These are phyloP conservation scores for Cladophialophora yegresii DNA, from an alignment of 2,329 filamentous ascomycete species.

Conservation along the genomic window DNA sequence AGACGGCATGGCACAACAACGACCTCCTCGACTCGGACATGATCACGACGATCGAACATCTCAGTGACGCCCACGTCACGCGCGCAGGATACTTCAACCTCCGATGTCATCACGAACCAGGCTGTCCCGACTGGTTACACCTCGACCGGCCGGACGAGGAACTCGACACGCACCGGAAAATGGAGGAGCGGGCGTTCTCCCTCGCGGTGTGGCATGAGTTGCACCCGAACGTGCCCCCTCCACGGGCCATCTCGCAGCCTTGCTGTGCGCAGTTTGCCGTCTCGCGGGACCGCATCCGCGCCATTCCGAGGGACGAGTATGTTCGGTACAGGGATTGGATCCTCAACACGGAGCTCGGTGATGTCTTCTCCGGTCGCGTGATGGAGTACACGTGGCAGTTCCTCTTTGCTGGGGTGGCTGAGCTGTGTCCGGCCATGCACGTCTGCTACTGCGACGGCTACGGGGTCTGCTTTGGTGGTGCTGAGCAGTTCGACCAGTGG, in stretches of 20 bases:
- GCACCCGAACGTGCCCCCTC: conserved; percentile 41
- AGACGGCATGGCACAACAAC: conserved; percentile 62
- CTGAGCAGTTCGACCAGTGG: conserved; percentile 38
- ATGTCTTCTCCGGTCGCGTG: conserved; percentile 60
- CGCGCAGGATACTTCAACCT: conserved; percentile 61
- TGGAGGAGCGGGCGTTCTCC: conserved; percentile 51
- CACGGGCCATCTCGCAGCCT: conserved; percentile 59
- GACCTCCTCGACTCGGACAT: conserved; percentile 54
- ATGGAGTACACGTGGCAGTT: conserved; percentile 68
- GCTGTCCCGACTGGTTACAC: conserved; percentile 63
- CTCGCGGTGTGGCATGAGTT: conserved; percentile 50
- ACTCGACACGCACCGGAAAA: conserved; percentile 47
- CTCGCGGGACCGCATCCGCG: conserved; percentile 58
- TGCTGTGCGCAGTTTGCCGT: conserved; percentile 68
- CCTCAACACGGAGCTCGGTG: conserved; percentile 56
- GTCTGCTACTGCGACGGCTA: conserved; percentile 66
- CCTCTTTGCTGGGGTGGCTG: conserved; percentile 57
- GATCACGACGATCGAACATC: conserved; percentile 51
- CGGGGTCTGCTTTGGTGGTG: conserved; percentile 60
- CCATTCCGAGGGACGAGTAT: conserved; percentile 57
- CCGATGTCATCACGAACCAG: conserved; percentile 60
- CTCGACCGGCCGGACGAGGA: conserved; percentile 43
- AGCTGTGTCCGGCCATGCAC: conserved; percentile 53
- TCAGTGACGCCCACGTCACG: conserved; percentile 55
- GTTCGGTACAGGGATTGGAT: conserved; percentile 63